Percentiles rank a stretch among this genome's conserved stretches.
These are phyloP conservation scores for Trichoderma semiorbis DNA, from an alignment of 2,329 filamentous ascomycete species.

Conservation along the genomic window DNA sequence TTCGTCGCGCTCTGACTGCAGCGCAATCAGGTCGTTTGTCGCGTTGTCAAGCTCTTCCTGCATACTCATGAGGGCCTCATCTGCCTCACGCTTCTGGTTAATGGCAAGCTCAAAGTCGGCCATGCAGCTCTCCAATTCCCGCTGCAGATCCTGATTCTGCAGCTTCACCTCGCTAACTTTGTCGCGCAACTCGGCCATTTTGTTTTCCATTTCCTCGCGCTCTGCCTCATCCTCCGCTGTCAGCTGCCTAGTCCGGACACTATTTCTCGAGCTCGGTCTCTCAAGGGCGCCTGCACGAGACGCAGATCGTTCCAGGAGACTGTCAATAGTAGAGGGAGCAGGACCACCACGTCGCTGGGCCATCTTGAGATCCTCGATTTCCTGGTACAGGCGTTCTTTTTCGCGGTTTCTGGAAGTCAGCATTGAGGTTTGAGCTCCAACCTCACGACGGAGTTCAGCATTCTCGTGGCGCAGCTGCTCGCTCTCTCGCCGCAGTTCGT, in stretches of 20 bases:
- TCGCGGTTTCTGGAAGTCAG: conserved; percentile 92
- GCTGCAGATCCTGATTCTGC: conserved; percentile 83
- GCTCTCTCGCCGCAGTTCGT: conserved; percentile 67
- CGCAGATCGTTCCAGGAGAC: conserved; percentile 89
- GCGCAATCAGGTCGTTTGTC: conserved; percentile 72
- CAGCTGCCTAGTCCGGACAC: conserved; percentile 64
- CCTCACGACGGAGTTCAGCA: conserved; percentile 83
- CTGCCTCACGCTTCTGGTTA: conserved; percentile 57
- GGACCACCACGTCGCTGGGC: conserved; percentile 68
- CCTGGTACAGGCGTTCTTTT: conserved; percentile 90
- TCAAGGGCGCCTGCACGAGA: conserved; percentile 70
- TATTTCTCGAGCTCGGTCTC: conserved; percentile 70
- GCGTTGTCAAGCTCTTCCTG: conserved; percentile 79
- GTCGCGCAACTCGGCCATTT: conserved; percentile 79
- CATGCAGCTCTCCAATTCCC: conserved; percentile 75
- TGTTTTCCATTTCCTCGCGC: conserved; percentile 81
- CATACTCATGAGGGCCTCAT: conserved; percentile 57
- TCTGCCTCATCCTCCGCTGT: conserved; percentile 65
- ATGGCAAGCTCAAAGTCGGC: conserved; percentile 75
- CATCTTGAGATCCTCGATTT: conserved; percentile 95
- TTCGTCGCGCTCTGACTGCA: conserved; percentile 84
- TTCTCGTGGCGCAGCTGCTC: conserved; percentile 88
- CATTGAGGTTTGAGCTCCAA: conserved; percentile 96
- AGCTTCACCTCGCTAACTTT: conserved; percentile 82
- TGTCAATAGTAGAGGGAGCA: conserved; percentile 70